Conservation (phyloP, 2,329 filamentous ascomycete species). For the Pseudogymnoascus sp. region DNA sequence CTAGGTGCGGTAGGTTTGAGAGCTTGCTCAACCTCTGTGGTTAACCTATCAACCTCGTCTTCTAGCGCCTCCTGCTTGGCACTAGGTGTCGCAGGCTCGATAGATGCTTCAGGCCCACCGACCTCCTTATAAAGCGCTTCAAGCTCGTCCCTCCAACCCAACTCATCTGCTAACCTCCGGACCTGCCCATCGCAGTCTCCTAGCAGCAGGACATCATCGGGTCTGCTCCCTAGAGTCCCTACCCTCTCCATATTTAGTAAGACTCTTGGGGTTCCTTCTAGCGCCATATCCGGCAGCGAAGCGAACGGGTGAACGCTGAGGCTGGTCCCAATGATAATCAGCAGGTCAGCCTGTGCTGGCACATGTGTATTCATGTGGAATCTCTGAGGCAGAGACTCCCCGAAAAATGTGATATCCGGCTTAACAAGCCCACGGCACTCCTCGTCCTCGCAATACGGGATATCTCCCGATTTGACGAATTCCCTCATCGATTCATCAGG, state of each 20-base stretch:
- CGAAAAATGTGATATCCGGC: slow-evolving; percentile 78
- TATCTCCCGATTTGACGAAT: slow-evolving; percentile 55
- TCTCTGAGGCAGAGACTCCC: slow-evolving; percentile 56
- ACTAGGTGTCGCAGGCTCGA: slow-evolving; percentile 34
- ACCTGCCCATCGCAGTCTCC: slow-evolving; percentile 80
- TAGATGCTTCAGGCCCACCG: slow-evolving; percentile 51
- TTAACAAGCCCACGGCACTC: slow-evolving; percentile 68
- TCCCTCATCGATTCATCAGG: slow-evolving; percentile 66
- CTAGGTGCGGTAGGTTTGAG: not conserved
- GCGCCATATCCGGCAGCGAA: slow-evolving; percentile 58
- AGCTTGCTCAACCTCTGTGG: slow-evolving; percentile 15
- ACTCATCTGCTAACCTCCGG: slow-evolving; percentile 63
- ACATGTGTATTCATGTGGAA: slow-evolving; percentile 55
- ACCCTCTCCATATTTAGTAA: slow-evolving; percentile 83
- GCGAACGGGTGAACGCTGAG: slow-evolving; percentile 85
- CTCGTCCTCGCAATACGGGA: slow-evolving; percentile 57
- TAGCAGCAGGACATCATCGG: slow-evolving; percentile 78
- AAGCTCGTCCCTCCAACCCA: slow-evolving; percentile 81
- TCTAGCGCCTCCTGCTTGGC: slow-evolving; percentile 22
- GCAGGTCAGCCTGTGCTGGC: slow-evolving; percentile 59
- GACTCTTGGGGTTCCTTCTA: slow-evolving; percentile 59
- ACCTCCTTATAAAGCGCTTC: slow-evolving; percentile 64
- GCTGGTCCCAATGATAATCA: slow-evolving; percentile 83
- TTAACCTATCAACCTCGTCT: slow-evolving; percentile 22
- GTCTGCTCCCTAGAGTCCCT: slow-evolving; percentile 63